Conservation (phyloP, 1,284 basidiomycete genomes). For the Fistulinella staudtii region DNA sequence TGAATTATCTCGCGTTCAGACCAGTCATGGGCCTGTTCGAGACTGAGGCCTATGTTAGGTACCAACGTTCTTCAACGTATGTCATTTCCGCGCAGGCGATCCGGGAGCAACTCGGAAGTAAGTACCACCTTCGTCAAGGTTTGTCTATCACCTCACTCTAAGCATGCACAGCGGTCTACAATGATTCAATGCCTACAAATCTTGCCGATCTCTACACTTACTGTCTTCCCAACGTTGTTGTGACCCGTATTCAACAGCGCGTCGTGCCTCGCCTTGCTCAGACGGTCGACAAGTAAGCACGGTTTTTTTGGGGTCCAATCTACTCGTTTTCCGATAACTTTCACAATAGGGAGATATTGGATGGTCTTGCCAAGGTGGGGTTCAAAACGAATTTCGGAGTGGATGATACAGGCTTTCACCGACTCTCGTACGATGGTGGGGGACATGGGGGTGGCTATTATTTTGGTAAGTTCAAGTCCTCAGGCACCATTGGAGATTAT, state of each 20-base stretch:
- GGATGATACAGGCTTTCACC: constrained; percentile 36
- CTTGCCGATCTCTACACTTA: constrained; percentile 20
- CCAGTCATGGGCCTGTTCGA: too few species aligned
- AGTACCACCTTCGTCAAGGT: not conserved
- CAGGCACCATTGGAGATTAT: too few species aligned
- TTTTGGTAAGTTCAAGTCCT: constrained; percentile 23
- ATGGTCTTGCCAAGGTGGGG: constrained; percentile 41
- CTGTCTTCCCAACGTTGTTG: constrained; percentile 16
- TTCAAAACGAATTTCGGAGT: constrained; percentile 42
- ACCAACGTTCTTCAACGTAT: constrained; percentile 30
- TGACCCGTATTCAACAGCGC: constrained; percentile 20
- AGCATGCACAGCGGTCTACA: constrained; percentile 12
- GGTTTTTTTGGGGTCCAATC: not conserved
- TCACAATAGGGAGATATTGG: constrained; percentile 30
- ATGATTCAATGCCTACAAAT: constrained; percentile 27
- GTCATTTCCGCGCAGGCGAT: constrained; percentile 21
- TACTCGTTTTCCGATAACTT: not conserved
- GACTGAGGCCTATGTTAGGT: too few species aligned
- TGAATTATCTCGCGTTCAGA: constrained; percentile 2
- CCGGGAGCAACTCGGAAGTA: constrained; percentile 16
- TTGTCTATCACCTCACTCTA: not conserved
- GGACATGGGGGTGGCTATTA: constrained; percentile 43
- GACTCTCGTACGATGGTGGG: constrained; percentile 33
- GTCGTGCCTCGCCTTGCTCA: constrained; percentile 14
- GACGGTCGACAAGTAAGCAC: constrained; percentile 30